A percentile compares a stretch with the other conserved stretches of the same genome.
Conservation (phyloP, 495 filamentous ascomycete species). For the Podospora sp. region DNA sequence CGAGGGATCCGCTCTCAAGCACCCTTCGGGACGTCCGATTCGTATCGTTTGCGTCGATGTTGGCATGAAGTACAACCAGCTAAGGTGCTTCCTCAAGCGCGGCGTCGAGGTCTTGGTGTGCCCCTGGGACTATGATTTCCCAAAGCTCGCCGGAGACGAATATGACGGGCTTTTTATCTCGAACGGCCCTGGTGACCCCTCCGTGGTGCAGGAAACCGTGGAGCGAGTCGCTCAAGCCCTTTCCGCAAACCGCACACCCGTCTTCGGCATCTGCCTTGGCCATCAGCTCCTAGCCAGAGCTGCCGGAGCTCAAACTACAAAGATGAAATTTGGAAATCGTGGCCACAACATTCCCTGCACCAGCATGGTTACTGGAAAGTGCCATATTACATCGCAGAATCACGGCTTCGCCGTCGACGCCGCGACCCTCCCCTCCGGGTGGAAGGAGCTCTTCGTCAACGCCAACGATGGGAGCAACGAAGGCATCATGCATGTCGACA, state of each 20-base stretch:
- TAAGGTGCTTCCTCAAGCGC: conserved; percentile 84
- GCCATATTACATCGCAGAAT: conserved; percentile 98
- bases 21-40: conserved; percentile 81
- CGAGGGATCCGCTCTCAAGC: conserved; percentile 64
- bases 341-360: conserved; percentile 99
- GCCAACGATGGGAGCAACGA: conserved; percentile 98
- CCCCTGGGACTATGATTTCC: conserved; percentile 94
- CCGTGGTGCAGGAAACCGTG: conserved; percentile 75
- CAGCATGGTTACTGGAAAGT: conserved; percentile 88
- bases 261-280: conserved; percentile 96
- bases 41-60: conserved; percentile 93
- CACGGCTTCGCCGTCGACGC: conserved; percentile 93
- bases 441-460: conserved; percentile 94
- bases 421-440: conserved; percentile 69
- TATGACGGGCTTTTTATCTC: conserved; percentile 98
- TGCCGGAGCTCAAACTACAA: conserved; percentile 81
- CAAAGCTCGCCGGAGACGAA: conserved; percentile 67
- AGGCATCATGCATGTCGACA: conserved; percentile 83
- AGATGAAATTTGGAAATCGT: conserved; percentile 99
- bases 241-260: conserved; percentile 73
- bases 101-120: conserved; percentile 95
- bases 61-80: conserved; percentile 95
- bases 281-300: conserved; percentile 93
- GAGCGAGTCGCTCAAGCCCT: conserved; percentile 73
- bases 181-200: conserved; percentile 95